Evolutionary conservation across 345 rosid species (phyloP).

Genomic region (Eucalyptus pauciflora): DNA sequence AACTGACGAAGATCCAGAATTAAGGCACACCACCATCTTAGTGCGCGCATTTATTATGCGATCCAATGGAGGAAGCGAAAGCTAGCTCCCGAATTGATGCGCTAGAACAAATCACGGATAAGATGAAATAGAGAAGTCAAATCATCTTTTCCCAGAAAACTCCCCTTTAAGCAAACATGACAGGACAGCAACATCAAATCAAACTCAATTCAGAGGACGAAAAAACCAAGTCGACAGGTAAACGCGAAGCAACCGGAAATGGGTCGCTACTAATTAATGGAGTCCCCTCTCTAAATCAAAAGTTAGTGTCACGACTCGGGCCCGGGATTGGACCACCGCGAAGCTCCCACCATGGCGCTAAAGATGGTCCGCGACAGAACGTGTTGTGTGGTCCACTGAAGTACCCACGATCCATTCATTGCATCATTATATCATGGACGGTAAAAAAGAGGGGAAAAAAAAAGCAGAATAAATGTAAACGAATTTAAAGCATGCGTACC

Average conservation of each 20-base stretch:
- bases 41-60: background rate
- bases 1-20: background rate
- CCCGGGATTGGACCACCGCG: background rate
- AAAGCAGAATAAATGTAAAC: background rate
- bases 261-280: background rate
- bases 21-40: background rate
- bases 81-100: background rate
- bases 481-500: constrained; percentile 4
- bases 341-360: background rate
- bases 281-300: background rate
- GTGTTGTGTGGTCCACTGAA: background rate
- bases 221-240: background rate
- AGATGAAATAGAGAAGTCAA: background rate
- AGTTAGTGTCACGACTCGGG: background rate
- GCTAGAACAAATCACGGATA: background rate
- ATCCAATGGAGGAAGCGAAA: background rate
- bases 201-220: background rate
- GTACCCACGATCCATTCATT: background rate
- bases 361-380: background rate
- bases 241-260: background rate
- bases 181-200: background rate
- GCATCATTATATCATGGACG: background rate
- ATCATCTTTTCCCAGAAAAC: background rate
- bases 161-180: background rate
- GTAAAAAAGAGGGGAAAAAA: too few species aligned